Conservation (phyloP, 495 filamentous ascomycete genomes). For the Penicillium psychrofluorescens region DNA sequence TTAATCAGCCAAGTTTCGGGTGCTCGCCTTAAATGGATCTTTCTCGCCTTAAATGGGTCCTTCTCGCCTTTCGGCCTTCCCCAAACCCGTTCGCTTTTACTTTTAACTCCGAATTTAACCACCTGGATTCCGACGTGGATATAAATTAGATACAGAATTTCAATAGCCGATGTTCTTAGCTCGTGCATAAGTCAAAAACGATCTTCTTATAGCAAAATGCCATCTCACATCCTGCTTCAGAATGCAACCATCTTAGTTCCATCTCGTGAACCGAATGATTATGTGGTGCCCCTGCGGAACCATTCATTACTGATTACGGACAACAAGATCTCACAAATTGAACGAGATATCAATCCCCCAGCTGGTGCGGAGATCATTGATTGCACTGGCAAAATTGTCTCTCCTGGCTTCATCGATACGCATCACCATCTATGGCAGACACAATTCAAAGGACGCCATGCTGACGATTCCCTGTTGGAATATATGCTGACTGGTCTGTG, state of each 20-base stretch:
- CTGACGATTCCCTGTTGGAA: conserved; percentile 30
- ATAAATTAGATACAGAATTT: too few relatives aligned
- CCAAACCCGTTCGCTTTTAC: too few relatives aligned
- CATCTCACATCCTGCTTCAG: conserved; percentile 9
- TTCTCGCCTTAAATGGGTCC: too few relatives aligned
- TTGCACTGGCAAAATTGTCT: conserved; percentile 47
- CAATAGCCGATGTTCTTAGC: too few relatives aligned
- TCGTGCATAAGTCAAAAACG: too few relatives aligned
- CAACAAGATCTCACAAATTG: conserved; percentile 20
- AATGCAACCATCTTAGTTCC: conserved; percentile 19
- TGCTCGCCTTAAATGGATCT: too few relatives aligned
- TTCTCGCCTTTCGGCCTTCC: too few relatives aligned
- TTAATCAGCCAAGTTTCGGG: too few relatives aligned
- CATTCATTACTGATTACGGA: conserved; percentile 23
- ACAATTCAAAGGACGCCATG: conserved; percentile 31
- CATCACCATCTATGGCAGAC: conserved; percentile 57
- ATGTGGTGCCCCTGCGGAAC: conserved; percentile 7
- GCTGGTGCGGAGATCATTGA: conserved; percentile 33
- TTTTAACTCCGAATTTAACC: too few relatives aligned
- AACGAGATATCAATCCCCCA: conserved; percentile 6
- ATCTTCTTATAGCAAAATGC: too few relatives aligned
- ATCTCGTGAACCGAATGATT: conserved; percentile 7
- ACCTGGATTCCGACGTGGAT: too few relatives aligned
- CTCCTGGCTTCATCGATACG: conserved; percentile 53
- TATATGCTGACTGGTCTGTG: conserved; percentile 29